phyloP scores from a whole-genome alignment of 2,329 filamentous ascomycete species.

The Neonectria magnoliae region DNA sequence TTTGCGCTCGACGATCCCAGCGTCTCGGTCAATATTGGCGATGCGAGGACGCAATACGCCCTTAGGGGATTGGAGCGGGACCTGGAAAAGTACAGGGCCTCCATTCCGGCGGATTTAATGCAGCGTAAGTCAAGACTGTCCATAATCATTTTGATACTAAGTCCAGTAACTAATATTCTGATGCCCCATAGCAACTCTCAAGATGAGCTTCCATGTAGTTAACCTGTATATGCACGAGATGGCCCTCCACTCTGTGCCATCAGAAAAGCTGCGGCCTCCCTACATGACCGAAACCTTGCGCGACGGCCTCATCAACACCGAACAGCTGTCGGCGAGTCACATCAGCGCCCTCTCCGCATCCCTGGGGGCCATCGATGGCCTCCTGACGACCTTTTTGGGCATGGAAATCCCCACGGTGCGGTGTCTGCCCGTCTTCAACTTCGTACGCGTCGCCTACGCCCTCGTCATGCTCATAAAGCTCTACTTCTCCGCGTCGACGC shows the following conservation, averaged over 20 bases:
- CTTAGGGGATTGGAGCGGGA: constrained; percentile 73
- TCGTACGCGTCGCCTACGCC: constrained; percentile 77
- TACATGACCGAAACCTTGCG: constrained; percentile 58
- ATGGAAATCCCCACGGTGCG: constrained; percentile 69
- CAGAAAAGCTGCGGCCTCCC: constrained; percentile 64
- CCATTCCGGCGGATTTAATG: constrained; percentile 63
- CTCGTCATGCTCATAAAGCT: constrained; percentile 79
- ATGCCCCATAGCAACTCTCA: too few relatives aligned
- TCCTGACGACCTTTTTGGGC: constrained; percentile 71
- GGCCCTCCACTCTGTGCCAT: constrained; percentile 71
- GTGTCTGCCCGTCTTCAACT: constrained; percentile 74
- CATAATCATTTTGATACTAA: too few relatives aligned
- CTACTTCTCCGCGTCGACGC: constrained; percentile 72
- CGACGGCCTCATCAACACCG: constrained; percentile 53
- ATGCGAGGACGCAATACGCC: constrained; percentile 71
- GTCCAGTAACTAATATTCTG: too few relatives aligned
- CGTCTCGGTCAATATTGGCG: constrained; percentile 64
- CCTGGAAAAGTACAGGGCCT: constrained; percentile 66
- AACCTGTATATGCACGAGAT: constrained; percentile 82
- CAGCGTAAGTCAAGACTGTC: constrained; percentile 60
- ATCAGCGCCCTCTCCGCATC: constrained; percentile 75
- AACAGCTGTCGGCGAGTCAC: constrained; percentile 61
- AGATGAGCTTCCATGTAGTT: constrained; percentile 71
- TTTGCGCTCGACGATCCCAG: constrained; percentile 74
- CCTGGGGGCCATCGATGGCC: constrained; percentile 71